Percentiles rank a stretch among this genome's conserved stretches.
Conservation (phyloP, 768 basidiomycete genomes). For the Leucocoprinus leucothites region DNA sequence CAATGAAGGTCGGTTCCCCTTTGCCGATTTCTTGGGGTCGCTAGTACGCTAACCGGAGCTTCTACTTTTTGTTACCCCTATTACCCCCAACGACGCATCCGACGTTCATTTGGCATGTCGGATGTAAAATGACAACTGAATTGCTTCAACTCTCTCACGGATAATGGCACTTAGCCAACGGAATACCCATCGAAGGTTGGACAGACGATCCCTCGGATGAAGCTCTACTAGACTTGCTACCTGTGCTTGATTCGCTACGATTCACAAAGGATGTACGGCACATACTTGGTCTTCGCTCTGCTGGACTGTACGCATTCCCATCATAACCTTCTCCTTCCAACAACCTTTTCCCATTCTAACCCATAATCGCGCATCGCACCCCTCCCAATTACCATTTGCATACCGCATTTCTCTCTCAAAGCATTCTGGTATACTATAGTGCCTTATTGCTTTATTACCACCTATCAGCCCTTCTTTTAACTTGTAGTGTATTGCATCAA, state of each 20-base stretch:
- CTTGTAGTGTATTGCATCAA: conserved; percentile 1
- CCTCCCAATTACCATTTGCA: no score
- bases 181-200: conserved; percentile 99
- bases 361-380: no score
- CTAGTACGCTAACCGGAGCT: conserved; percentile 5
- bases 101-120: neutral
- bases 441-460: neutral
- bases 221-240: conserved; percentile 91
- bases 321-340: conserved; percentile 24
- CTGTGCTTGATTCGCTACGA: conserved; percentile 91
- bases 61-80: neutral
- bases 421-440: conserved; percentile 5
- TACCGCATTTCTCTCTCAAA: no score
- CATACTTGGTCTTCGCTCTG: conserved; percentile 70
- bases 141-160: no score
- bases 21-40: neutral
- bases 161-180: conserved; percentile 73
- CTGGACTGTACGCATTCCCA: conserved; percentile 27
- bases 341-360: no score
- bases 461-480: neutral
- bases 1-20: conserved; percentile 75
- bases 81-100: no score
- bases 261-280: conserved; percentile 95
- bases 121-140: neutral
- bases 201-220: conserved; percentile 96